Conservation (phyloP, 129 eudicot species). For the Chrysanthemum makinoi region DNA sequence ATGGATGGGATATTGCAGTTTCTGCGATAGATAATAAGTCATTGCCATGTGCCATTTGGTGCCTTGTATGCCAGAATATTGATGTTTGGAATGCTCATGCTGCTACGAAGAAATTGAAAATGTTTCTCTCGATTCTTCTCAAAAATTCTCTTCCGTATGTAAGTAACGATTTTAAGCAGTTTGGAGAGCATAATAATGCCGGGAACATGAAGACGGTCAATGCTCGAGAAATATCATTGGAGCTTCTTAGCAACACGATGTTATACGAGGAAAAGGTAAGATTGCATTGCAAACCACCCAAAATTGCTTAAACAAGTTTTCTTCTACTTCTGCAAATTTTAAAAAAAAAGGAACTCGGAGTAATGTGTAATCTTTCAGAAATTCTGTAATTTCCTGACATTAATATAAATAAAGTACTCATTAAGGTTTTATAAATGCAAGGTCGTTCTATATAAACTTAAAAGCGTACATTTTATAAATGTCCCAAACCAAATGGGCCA, state of each 20-base stretch:
- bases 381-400: too few relatives aligned
- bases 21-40: constrained; percentile 57
- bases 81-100: constrained; percentile 86
- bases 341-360: too few relatives aligned
- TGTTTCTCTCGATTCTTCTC: constrained; percentile 58
- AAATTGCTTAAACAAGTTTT: too few relatives aligned
- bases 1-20: constrained; percentile 46
- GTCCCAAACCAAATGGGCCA: too few relatives aligned
- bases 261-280: constrained; percentile 76
- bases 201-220: constrained; percentile 39
- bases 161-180: constrained; percentile 17
- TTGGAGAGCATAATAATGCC: constrained; percentile 5
- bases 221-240: constrained; percentile 48
- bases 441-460: too few relatives aligned
- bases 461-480: too few relatives aligned
- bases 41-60: constrained; percentile 65
- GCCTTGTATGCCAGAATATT: constrained; percentile 60
- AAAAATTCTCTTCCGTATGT: constrained; percentile 41
- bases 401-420: too few relatives aligned
- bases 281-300: constrained; percentile 13
- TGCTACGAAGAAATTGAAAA: constrained; percentile 61
- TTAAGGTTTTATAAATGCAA: too few relatives aligned
- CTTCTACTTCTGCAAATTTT: too few relatives aligned
- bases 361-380: too few relatives aligned
- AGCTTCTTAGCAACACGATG: constrained; percentile 55